Evolutionary conservation across 148 eudicot species (phyloP).

Genomic region (Cornus florida): DNA sequence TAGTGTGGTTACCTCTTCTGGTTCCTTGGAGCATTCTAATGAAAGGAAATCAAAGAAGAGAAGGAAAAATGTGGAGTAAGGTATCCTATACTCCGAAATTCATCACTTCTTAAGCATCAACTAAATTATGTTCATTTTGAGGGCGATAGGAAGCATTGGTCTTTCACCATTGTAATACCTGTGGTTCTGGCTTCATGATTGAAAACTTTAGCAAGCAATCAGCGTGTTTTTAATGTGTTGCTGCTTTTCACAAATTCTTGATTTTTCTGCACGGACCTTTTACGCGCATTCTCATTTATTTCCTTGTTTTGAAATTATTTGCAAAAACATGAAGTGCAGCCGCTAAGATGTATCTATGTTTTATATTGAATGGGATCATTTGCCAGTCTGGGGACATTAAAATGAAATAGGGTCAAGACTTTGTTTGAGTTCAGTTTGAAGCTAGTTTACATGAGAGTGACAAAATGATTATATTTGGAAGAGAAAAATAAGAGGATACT

Average conservation of each 20-base stretch:
- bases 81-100: background rate
- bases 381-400: too few species aligned
- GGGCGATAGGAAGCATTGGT: background rate
- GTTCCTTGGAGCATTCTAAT: constrained; percentile 46
- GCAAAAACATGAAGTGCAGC: too few species aligned
- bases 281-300: too few species aligned
- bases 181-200: background rate
- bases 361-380: too few species aligned
- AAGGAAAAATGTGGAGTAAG: constrained; percentile 12
- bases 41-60: constrained; percentile 55
- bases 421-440: too few species aligned
- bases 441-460: too few species aligned
- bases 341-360: too few species aligned
- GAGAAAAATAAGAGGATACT: too few species aligned
- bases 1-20: constrained; percentile 52
- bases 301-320: too few species aligned
- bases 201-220: background rate
- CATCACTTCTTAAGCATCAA: background rate
- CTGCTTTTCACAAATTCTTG: background rate
- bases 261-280: too few species aligned
- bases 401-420: too few species aligned
- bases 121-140: background rate
- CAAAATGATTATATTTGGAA: too few species aligned
- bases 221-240: background rate
- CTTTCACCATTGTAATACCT: background rate